phyloP scores from a whole-genome alignment of 371 early-diverging fungal species.

The Rhizopus sp. region DNA sequence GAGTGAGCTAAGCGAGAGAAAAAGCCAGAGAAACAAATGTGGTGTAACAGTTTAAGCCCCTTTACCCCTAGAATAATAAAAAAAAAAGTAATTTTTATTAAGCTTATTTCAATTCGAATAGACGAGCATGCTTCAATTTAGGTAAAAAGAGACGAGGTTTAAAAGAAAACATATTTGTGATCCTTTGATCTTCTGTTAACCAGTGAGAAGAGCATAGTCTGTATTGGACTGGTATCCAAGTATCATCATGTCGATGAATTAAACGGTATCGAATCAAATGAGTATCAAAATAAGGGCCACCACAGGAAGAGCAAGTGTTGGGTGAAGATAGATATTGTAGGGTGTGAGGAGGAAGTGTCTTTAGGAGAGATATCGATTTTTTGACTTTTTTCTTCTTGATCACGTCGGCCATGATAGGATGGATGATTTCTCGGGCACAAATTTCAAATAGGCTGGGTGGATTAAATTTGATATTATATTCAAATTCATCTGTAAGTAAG shows the following conservation, averaged over 20 bases:
- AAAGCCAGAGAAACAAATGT: background rate
- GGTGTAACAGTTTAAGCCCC: background rate
- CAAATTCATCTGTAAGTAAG: slow-evolving; percentile 19
- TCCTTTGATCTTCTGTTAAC: slow-evolving; percentile 69
- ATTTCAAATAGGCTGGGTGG: slow-evolving; percentile 70
- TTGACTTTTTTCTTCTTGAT: slow-evolving; percentile 52
- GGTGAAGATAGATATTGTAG: slow-evolving; percentile 65
- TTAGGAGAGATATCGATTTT: background rate
- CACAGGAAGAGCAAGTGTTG: slow-evolving; percentile 80
- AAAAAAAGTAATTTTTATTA: background rate
- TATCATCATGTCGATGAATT: slow-evolving; percentile 55
- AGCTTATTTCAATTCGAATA: background rate
- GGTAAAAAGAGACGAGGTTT: slow-evolving; percentile 10
- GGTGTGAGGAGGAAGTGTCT: slow-evolving; percentile 46
- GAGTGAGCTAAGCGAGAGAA: background rate
- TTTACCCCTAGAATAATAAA: background rate
- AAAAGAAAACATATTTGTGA: slow-evolving; percentile 32
- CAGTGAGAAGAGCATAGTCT: slow-evolving; percentile 80
- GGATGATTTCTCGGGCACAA: slow-evolving; percentile 72
- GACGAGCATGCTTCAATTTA: slow-evolving; percentile 8
- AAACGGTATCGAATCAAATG: slow-evolving; percentile 62
- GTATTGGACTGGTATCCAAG: slow-evolving; percentile 67
- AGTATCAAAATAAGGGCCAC: slow-evolving; percentile 83
- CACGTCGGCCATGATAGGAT: slow-evolving; percentile 58
- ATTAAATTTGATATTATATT: slow-evolving; percentile 24